Conservation (phyloP, 257 asterid species). For the Echites panduratus region DNA sequence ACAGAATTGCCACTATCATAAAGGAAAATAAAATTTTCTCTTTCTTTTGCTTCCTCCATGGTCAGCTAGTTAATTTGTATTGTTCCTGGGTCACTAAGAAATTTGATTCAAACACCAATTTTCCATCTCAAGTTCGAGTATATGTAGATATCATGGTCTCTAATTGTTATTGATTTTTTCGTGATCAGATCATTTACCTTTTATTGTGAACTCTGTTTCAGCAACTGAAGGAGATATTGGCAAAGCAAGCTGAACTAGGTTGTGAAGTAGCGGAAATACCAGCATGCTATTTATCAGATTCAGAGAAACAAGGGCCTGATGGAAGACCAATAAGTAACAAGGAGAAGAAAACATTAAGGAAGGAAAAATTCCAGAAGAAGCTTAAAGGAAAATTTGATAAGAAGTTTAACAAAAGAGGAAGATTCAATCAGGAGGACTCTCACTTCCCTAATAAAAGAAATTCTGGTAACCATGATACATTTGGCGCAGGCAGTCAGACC, state of each 20-base stretch:
- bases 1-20: background rate
- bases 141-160: background rate
- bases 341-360: slow-evolving; percentile 38
- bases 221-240: slow-evolving; percentile 91
- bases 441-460: slow-evolving; percentile 39
- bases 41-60: background rate
- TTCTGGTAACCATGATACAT: slow-evolving; percentile 23
- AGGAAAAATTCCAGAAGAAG: slow-evolving; percentile 43
- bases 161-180: background rate
- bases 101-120: background rate
- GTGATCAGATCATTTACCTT: slow-evolving; percentile 7
- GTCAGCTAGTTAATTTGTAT: background rate
- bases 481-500: slow-evolving; percentile 22
- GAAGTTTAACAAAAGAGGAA: slow-evolving; percentile 54
- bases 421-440: slow-evolving; percentile 35
- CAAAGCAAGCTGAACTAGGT: slow-evolving; percentile 92
- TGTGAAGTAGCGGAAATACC: slow-evolving; percentile 97
- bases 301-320: slow-evolving; percentile 41
- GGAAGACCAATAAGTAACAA: slow-evolving; percentile 33
- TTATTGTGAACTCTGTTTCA: slow-evolving; percentile 18
- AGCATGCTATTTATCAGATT: slow-evolving; percentile 59
- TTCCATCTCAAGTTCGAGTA: background rate
- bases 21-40: background rate
- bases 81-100: background rate
- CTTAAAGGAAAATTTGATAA: slow-evolving; percentile 27